Percentiles rank a stretch among this genome's conserved stretches.
Evolutionary conservation across 345 rosid species (phyloP).

Genomic region (Anacardium occidentale): DNA sequence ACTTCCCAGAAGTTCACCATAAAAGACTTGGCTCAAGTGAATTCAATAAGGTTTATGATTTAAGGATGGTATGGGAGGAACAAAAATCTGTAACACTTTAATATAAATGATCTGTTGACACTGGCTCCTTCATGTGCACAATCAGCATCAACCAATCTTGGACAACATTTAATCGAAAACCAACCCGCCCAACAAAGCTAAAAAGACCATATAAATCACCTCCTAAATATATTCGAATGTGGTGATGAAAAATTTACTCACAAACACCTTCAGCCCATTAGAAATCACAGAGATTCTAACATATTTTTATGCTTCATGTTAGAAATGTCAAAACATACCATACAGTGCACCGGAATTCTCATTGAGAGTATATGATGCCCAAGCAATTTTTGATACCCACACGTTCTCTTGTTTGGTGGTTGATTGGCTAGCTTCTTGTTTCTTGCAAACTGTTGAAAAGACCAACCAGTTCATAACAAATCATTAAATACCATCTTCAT

Average conservation of each 20-base stretch:
- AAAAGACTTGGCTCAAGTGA: not conserved
- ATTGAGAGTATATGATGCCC: conserved; percentile 20
- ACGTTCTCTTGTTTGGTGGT: not conserved
- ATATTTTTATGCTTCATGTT: not conserved
- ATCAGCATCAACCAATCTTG: too few species aligned
- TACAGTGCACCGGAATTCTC: conserved; percentile 19
- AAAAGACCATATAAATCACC: too few species aligned
- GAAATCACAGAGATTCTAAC: not conserved
- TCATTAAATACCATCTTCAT: not conserved
- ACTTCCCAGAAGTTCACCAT: not conserved
- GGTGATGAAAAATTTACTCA: not conserved
- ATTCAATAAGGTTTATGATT: not conserved
- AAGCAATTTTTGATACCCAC: conserved; percentile 26
- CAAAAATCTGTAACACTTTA: not conserved
- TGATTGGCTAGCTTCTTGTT: conserved; percentile 25
- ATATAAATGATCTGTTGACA: not conserved
- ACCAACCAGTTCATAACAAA: conserved; percentile 2
- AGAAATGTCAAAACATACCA: conserved; percentile 30
- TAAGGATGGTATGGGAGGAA: not conserved
- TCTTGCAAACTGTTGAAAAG: conserved; percentile 30
- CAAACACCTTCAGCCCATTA: not conserved
- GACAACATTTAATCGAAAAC: too few species aligned
- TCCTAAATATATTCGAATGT: too few species aligned
- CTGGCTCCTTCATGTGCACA: not conserved
- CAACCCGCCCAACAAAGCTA: too few species aligned